Conservation (phyloP, 2,329 filamentous ascomycete species). For the Sarocladium strictum region DNA sequence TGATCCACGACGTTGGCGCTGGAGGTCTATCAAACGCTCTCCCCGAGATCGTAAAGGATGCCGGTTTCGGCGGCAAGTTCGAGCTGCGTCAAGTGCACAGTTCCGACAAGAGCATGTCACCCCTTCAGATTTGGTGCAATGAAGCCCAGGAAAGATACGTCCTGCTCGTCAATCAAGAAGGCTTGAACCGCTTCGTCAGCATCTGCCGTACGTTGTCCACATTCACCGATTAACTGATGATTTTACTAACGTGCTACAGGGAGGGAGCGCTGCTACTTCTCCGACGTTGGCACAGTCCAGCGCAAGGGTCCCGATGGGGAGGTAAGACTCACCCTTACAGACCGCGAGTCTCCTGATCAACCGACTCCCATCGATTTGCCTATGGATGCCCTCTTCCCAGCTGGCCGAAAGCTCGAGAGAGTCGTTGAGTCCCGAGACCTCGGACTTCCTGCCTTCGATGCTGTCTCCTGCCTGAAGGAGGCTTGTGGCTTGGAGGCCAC, state of each 20-base stretch:
- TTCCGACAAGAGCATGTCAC: slow-evolving; percentile 86
- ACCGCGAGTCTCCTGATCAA: slow-evolving; percentile 68
- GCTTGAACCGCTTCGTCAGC: slow-evolving; percentile 68
- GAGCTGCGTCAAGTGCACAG: slow-evolving; percentile 93
- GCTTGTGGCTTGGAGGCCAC: slow-evolving; percentile 49
- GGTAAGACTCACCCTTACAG: slow-evolving; percentile 71
- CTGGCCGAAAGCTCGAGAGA: slow-evolving; percentile 74
- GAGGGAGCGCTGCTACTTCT: slow-evolving; percentile 87
- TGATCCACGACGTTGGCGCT: slow-evolving; percentile 96
- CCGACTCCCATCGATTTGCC: slow-evolving; percentile 82
- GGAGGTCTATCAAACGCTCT: slow-evolving; percentile 73
- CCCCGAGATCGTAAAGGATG: slow-evolving; percentile 87
- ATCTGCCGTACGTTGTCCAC: slow-evolving; percentile 47
- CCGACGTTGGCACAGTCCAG: slow-evolving; percentile 76
- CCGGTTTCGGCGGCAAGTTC: slow-evolving; percentile 83
- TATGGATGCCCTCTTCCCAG: slow-evolving; percentile 83
- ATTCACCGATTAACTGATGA: slow-evolving; percentile 1
- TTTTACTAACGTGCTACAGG: slow-evolving; percentile 28
- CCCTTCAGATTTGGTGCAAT: slow-evolving; percentile 96
- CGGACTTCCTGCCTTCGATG: slow-evolving; percentile 66
- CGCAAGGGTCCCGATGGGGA: slow-evolving; percentile 56
- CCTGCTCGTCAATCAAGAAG: slow-evolving; percentile 74
- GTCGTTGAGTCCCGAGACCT: slow-evolving; percentile 66
- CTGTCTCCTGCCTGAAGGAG: slow-evolving; percentile 56
- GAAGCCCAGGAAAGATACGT: slow-evolving; percentile 97